phyloP scores from a whole-genome alignment of 768 basidiomycete genomes.

The Pluteus cervinus region DNA sequence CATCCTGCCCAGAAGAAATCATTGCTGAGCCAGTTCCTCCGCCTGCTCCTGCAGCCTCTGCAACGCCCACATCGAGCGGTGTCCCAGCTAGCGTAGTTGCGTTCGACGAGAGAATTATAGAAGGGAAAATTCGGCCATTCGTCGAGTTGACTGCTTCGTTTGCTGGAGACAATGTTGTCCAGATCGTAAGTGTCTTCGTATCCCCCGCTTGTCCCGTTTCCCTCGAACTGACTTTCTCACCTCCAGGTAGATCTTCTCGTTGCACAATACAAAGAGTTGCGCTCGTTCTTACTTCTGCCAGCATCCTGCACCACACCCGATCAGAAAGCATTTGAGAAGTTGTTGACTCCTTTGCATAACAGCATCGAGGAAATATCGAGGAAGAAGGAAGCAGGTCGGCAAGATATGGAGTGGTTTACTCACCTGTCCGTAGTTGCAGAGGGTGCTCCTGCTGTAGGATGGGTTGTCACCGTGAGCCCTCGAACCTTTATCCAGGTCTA shows the following conservation, averaged over 20 bases:
- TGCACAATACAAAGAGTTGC: slow-evolving; percentile 60
- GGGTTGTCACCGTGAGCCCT: slow-evolving; percentile 75
- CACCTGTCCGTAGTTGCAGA: slow-evolving; percentile 82
- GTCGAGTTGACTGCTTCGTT: slow-evolving; percentile 65
- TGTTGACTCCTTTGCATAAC: slow-evolving; percentile 65
- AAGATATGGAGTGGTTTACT: slow-evolving; percentile 76
- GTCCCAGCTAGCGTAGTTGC: slow-evolving; percentile 58
- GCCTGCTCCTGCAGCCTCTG: slow-evolving; percentile 29
- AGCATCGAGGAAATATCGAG: slow-evolving; percentile 74
- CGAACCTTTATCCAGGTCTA: neutral
- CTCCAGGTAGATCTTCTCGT: slow-evolving; percentile 63
- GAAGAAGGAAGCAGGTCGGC: slow-evolving; percentile 74
- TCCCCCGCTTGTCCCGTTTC: slow-evolving; percentile 2
- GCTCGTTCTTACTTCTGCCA: slow-evolving; percentile 60
- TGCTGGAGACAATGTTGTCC: slow-evolving; percentile 60
- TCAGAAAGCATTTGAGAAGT: slow-evolving; percentile 42
- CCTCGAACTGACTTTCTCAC: neutral
- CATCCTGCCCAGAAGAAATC: too few relatives aligned
- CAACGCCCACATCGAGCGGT: slow-evolving; percentile 26
- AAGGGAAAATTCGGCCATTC: slow-evolving; percentile 70
- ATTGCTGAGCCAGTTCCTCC: slow-evolving; percentile 16
- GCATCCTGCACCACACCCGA: slow-evolving; percentile 79
- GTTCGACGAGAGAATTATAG: slow-evolving; percentile 69
- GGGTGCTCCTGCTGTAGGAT: slow-evolving; percentile 75
- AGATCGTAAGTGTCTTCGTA: slow-evolving; percentile 54